Evolutionary conservation across 345 rosid species (phyloP).

Genomic region (Eucalyptus regnans): DNA sequence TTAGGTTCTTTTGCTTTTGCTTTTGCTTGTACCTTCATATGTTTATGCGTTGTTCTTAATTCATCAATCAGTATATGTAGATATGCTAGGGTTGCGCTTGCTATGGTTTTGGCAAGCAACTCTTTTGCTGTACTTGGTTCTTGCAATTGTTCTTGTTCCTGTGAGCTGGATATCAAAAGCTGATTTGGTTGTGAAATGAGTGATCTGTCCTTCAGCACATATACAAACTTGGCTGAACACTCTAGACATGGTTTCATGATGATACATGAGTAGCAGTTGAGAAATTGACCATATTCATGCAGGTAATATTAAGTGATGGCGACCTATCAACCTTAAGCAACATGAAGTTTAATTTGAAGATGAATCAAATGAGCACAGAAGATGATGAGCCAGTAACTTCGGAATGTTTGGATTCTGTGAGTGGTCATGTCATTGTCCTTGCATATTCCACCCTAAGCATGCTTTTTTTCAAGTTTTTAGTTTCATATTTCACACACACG

Average conservation of each 20-base stretch:
- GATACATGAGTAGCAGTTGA: not conserved
- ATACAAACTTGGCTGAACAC: not conserved
- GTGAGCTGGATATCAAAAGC: not conserved
- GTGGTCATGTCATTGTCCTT: not conserved
- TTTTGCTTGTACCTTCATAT: not conserved
- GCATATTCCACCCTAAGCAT: not conserved
- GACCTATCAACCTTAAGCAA: not conserved
- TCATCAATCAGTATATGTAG: not conserved
- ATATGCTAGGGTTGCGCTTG: not conserved
- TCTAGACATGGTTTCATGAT: not conserved
- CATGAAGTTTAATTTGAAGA: not conserved
- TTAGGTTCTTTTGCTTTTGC: not conserved
- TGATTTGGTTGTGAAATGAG: not conserved
- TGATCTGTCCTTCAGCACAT: not conserved
- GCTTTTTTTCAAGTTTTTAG: not conserved
- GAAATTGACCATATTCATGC: not conserved
- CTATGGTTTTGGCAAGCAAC: not conserved
- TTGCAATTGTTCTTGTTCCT: not conserved
- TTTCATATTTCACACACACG: not conserved
- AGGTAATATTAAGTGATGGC: not conserved
- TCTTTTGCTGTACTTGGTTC: not conserved
- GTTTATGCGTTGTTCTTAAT: not conserved
- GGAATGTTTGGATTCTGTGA: not conserved
- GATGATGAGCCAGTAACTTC: not conserved
- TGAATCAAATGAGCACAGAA: not conserved